These are phyloP conservation scores for Jatropha multifida DNA, from an alignment of 441 rosid genomes.

Conservation along the genomic window DNA sequence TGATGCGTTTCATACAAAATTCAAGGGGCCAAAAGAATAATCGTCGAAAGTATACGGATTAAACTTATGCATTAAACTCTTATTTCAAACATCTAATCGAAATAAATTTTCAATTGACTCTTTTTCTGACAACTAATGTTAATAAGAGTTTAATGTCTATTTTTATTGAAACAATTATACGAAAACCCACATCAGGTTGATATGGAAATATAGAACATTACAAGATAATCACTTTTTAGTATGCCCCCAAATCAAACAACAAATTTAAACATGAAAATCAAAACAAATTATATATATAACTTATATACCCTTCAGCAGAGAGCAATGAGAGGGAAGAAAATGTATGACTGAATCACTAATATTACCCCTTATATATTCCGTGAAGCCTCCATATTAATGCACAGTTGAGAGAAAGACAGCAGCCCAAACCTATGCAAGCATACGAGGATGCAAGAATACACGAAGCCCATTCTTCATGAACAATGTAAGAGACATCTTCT, in stretches of 20 bases:
- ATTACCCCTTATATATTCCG: neutral
- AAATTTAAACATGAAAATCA: conserved; percentile 8
- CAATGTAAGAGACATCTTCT: conserved; percentile 91
- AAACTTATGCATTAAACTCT: no score
- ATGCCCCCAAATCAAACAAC: conserved; percentile 17
- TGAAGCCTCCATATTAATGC: conserved; percentile 3
- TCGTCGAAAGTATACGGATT: no score
- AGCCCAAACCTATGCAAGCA: conserved; percentile 26
- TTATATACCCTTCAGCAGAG: conserved; percentile 14
- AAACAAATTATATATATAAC: conserved; percentile 17
- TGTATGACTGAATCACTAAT: conserved; percentile 9
- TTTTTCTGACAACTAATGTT: neutral
- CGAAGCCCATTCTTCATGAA: conserved; percentile 89
- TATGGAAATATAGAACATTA: conserved; percentile 22
- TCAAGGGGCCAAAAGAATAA: no score
- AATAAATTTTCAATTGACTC: neutral
- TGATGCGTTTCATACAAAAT: no score
- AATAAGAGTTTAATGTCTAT: neutral
- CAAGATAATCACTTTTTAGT: conserved; percentile 17
- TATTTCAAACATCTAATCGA: neutral
- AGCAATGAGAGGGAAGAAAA: neutral
- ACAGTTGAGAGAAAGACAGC: neutral
- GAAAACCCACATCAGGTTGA: conserved; percentile 28
- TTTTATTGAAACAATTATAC: conserved; percentile 25
- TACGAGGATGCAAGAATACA: conserved; percentile 75